Evolutionary conservation across 2,329 filamentous ascomycete species (phyloP).

Genomic region (Apiospora kogelbergensis): DNA sequence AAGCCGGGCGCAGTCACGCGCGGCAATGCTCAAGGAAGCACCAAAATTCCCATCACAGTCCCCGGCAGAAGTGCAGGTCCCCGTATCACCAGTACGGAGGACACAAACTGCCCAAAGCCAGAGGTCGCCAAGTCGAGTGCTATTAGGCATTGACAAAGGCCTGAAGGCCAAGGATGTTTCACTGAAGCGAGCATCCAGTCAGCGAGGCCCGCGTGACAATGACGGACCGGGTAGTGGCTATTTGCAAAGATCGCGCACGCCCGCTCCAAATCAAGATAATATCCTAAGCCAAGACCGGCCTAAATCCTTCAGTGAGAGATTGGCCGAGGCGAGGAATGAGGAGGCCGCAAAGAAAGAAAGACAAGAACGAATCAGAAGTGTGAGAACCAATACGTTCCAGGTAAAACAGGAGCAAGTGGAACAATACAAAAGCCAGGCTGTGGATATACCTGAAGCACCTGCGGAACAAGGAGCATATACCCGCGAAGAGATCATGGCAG

Average conservation of each 20-base stretch:
- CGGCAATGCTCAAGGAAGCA: constrained; percentile 16
- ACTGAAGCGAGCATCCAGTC: constrained; percentile 68
- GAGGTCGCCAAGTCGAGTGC: constrained; percentile 74
- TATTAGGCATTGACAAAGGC: constrained; percentile 89
- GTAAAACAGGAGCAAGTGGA: constrained; percentile 60
- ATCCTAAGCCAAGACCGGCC: constrained; percentile 38
- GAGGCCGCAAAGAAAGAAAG: constrained; percentile 52
- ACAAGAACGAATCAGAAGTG: constrained; percentile 51
- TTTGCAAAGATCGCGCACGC: constrained; percentile 44
- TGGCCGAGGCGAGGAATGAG: constrained; percentile 67
- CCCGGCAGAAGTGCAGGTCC: constrained; percentile 64
- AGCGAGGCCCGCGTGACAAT: constrained; percentile 36
- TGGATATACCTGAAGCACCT: constrained; percentile 51
- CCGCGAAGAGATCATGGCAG: constrained; percentile 61
- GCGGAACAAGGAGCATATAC: constrained; percentile 54
- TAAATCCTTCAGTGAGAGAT: constrained; percentile 77
- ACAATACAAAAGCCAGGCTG: constrained; percentile 56
- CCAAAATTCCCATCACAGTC: constrained; percentile 26
- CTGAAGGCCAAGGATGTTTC: constrained; percentile 79
- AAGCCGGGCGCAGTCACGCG: constrained; percentile 22
- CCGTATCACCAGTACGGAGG: constrained; percentile 69
- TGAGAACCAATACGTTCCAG: constrained; percentile 56
- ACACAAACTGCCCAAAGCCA: constrained; percentile 50
- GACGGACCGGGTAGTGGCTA: constrained; percentile 36
- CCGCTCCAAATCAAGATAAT: constrained; percentile 28